phyloP scores from a whole-genome alignment of 805 yeast species.

The Clavispora carvajalis region DNA sequence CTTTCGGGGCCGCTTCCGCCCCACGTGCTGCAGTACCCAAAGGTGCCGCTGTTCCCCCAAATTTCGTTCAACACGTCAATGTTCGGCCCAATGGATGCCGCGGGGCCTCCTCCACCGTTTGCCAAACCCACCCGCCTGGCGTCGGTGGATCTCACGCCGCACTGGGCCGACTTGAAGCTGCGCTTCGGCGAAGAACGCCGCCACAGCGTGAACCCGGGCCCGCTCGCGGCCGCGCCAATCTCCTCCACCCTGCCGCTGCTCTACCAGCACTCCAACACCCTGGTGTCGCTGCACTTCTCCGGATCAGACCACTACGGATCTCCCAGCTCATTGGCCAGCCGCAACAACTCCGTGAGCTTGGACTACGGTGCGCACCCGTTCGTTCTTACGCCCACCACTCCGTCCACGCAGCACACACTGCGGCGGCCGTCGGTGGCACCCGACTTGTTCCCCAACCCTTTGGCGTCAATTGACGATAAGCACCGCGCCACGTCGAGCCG shows the following conservation, averaged over 20 bases:
- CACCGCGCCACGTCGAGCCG: neutral
- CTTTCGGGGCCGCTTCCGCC: constrained; percentile 1
- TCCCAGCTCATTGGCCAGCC: neutral
- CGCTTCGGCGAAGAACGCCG: constrained; percentile 5
- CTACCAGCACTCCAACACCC: neutral
- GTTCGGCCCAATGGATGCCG: constrained; percentile 19
- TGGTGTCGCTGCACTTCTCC: constrained; percentile 1
- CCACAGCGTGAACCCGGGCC: constrained; percentile 3
- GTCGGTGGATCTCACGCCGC: constrained; percentile 5
- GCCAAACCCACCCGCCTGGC: constrained; percentile 2
- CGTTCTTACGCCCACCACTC: constrained; percentile 3
- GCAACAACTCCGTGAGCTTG: constrained; percentile 1
- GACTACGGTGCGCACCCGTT: neutral
- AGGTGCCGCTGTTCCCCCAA: constrained; percentile 21
- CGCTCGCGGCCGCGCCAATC: neutral
- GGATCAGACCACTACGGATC: constrained; percentile 1
- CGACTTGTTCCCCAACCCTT: constrained; percentile 39
- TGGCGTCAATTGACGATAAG: constrained; percentile 5
- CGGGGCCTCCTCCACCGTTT: neutral
- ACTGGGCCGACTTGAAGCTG: constrained; percentile 4
- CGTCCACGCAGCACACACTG: constrained; percentile 3
- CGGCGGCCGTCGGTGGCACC: constrained; percentile 41
- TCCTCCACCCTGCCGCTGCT: constrained; percentile 4
- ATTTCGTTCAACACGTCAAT: constrained; percentile 40
- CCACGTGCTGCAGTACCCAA: constrained; percentile 10